Conservation (phyloP, 768 basidiomycete species). For the Tubosaeta sp. region DNA sequence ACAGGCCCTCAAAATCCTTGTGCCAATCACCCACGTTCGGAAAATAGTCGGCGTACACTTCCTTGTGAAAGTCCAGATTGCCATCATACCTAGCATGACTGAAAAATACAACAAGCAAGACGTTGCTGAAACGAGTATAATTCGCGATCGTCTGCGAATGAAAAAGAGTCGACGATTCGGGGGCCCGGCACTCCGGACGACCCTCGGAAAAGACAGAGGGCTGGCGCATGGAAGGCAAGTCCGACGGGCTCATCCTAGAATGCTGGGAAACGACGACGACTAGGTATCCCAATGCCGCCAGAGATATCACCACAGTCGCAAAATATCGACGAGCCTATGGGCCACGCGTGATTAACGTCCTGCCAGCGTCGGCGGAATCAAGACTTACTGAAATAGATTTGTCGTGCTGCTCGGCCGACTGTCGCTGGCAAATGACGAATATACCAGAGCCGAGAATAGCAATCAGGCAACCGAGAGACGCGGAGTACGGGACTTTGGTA, state of each 20-base stretch:
- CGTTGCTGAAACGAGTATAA: conserved; percentile 37
- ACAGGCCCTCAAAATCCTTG: background rate
- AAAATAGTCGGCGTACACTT: conserved; percentile 46
- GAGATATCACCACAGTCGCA: background rate
- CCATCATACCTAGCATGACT: conserved; percentile 45
- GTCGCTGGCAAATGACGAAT: background rate
- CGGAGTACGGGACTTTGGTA: conserved; percentile 6
- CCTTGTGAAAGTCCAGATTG: conserved; percentile 43
- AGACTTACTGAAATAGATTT: conserved; percentile 10
- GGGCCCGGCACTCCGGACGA: conserved; percentile 9
- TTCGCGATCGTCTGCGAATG: conserved; percentile 16
- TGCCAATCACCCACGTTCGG: conserved; percentile 38
- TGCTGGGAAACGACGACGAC: background rate
- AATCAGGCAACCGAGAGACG: conserved; percentile 15
- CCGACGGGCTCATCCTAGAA: background rate
- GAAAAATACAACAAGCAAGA: conserved; percentile 48
- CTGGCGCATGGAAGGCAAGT: background rate
- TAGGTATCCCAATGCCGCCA: conserved; percentile 9
- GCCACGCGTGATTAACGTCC: background rate
- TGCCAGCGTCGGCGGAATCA: background rate
- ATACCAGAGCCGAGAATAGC: conserved; percentile 9
- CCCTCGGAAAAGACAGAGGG: background rate
- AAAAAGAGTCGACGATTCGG: conserved; percentile 21
- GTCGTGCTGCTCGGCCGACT: conserved; percentile 2
- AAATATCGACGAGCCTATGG: conserved; percentile 5